Base-by-base conservation (phyloP, 208 protist species). In the Leishmania mexicana region DNA sequence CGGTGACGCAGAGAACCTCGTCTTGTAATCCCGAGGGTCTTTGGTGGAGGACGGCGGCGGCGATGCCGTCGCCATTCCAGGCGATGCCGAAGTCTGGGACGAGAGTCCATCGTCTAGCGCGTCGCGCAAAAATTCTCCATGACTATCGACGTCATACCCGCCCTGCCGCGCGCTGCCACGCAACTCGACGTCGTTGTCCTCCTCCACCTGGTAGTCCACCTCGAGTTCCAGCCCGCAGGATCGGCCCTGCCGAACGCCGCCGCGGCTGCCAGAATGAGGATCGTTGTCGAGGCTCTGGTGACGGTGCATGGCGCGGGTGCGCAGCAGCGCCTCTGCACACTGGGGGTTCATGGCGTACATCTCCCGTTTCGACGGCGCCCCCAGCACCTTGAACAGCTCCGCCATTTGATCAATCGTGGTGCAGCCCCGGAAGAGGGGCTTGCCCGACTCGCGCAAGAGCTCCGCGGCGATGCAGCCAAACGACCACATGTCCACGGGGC, bases 271-370 rank as follows among this genome's bases (percentile, higher is more conserved):
- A 31, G 40, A 40, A 45, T 76, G 35, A 73, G 68, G 68, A 28
- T 28, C 49, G 40, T 40, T 13, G 57, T 49, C 5, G 71, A 65
- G 40, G 31, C 35, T 40, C 49, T 76, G 38, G 68, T 57, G 62
- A 19, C 79, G 78, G 62, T 87, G 83, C 49, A 86, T 83, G n/a
- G 80, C 81, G 47, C 73, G 83, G 3, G 80, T 88, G 40, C 74
- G 76, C 76, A 87, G 76, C 78, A 96, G 81, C 10, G 93, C 90
- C 78, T 96, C 94, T 1, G 99, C 93, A 57, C 95, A 88, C 75
- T 99, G 93, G 57, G 96, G 95, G 87, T 99, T 99, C 90, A 99
- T 99, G n/a, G 97, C 94, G 38, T 98, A 84, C 93, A 99, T 99
- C 53, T 95, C 93, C 62, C 93, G 94, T 57, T 95, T 83, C 38